Evolutionary conservation across 306 rosid genomes (phyloP).

Genomic region (Benincasa hispida): DNA sequence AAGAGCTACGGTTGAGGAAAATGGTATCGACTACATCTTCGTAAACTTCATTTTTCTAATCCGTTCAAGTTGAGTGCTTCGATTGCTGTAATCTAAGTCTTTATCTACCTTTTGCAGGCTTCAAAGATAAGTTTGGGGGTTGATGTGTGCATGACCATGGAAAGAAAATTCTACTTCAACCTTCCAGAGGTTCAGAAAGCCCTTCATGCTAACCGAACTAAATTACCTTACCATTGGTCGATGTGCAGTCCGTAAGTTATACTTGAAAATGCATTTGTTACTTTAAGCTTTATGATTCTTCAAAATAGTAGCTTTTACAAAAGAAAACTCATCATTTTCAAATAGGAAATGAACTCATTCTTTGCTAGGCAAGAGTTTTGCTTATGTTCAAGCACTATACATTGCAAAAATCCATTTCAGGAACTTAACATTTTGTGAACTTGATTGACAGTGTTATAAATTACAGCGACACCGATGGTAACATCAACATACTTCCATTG

Average conservation of each 20-base stretch:
- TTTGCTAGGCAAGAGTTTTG: not conserved
- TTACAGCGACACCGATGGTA: constrained; percentile 48
- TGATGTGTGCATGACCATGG: constrained; percentile 69
- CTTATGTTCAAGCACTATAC: not conserved
- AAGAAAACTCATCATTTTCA: not conserved
- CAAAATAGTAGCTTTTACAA: not conserved
- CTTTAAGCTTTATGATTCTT: not conserved
- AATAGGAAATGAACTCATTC: not conserved
- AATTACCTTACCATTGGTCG: constrained; percentile 52
- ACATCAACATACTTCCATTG: constrained; percentile 64
- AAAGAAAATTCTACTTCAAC: constrained; percentile 51
- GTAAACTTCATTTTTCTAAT: not conserved
- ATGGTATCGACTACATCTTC: constrained; percentile 27
- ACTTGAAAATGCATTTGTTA: not conserved
- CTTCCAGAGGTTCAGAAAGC: constrained; percentile 90
- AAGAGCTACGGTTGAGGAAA: constrained; percentile 60
- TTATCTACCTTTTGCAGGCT: constrained; percentile 35
- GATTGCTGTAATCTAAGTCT: not conserved
- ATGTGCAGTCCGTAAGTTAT: constrained; percentile 65
- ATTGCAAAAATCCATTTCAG: constrained; percentile 1
- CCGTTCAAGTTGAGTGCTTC: not conserved
- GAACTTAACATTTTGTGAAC: constrained; percentile 9
- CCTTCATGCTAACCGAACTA: constrained; percentile 92
- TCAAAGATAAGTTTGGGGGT: constrained; percentile 64
- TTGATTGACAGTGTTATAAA: constrained; percentile 36